A percentile compares a stretch with the other conserved stretches of the same genome.
These are phyloP conservation scores for Dictyophora rubrovolvata DNA, from an alignment of 768 basidiomycete genomes.

Conservation along the genomic window DNA sequence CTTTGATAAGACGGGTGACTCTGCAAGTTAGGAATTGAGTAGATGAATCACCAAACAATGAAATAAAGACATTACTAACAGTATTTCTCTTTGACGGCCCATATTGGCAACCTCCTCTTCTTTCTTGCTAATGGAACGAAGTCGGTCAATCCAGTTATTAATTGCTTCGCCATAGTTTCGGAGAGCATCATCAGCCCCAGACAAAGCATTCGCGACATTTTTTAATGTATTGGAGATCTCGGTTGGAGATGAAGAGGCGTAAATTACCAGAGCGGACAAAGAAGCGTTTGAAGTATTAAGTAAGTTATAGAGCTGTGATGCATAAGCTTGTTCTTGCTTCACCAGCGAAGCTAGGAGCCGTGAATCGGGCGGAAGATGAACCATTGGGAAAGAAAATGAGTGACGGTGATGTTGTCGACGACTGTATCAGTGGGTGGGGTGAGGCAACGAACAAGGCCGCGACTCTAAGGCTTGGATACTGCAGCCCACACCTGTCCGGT, in stretches of 20 bases:
- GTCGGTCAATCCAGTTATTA: slow-evolving; percentile 54
- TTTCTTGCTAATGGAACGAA: slow-evolving; percentile 48
- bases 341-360: slow-evolving; percentile 62
- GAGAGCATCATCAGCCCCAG: slow-evolving; percentile 60
- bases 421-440: too few species aligned
- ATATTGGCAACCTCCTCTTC: slow-evolving; percentile 68
- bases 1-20: slow-evolving; percentile 70
- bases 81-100: slow-evolving; percentile 68
- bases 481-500: neutral
- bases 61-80: slow-evolving; percentile 38
- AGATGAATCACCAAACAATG: neutral
- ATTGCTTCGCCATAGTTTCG: slow-evolving; percentile 48
- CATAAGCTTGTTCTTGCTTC: slow-evolving; percentile 60
- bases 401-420: neutral
- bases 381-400: slow-evolving; percentile 32
- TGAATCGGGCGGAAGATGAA: slow-evolving; percentile 64
- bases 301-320: slow-evolving; percentile 46
- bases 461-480: too few species aligned
- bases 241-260: slow-evolving; percentile 56
- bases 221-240: slow-evolving; percentile 41
- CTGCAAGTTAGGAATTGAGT: slow-evolving; percentile 25
- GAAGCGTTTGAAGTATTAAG: slow-evolving; percentile 52
- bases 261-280: slow-evolving; percentile 58
- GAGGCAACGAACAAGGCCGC: too few species aligned
- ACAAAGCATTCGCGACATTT: slow-evolving; percentile 45